phyloP scores from a whole-genome alignment of 306 rosid species.

The Astragalus glycyphyllos region DNA sequence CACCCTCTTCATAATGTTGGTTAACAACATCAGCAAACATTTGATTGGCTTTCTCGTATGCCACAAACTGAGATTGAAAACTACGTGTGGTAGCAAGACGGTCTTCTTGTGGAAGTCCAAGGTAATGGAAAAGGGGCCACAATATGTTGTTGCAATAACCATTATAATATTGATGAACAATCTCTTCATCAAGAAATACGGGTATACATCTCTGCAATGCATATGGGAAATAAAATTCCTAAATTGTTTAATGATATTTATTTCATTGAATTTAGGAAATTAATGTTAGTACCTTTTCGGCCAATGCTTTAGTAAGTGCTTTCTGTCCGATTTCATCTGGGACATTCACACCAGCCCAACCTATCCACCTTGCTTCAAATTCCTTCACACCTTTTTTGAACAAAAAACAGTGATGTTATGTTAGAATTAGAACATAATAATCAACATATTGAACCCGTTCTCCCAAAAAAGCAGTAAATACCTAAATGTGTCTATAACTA shows the following conservation, averaged over 20 bases:
- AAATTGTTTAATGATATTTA: background rate
- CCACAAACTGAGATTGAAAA: slow-evolving; percentile 91
- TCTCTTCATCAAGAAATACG: slow-evolving; percentile 86
- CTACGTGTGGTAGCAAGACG: slow-evolving; percentile 93
- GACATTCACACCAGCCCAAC: slow-evolving; percentile 97
- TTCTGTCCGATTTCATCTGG: slow-evolving; percentile 75
- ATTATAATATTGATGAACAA: slow-evolving; percentile 92
- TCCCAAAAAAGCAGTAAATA: too few species aligned
- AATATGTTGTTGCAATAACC: slow-evolving; percentile 97
- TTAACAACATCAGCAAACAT: slow-evolving; percentile 92
- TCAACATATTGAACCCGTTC: too few species aligned
- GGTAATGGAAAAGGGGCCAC: slow-evolving; percentile 98
- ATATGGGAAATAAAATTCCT: slow-evolving; percentile 16
- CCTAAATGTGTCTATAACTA: too few species aligned
- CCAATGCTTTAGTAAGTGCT: slow-evolving; percentile 79
- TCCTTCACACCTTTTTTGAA: slow-evolving; percentile 80
- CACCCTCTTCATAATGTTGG: slow-evolving; percentile 85
- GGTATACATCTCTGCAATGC: slow-evolving; percentile 84
- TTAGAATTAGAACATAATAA: too few species aligned
- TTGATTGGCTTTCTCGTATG: slow-evolving; percentile 91
- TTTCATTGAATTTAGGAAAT: too few species aligned
- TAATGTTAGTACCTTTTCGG: slow-evolving; percentile 72
- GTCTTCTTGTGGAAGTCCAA: slow-evolving; percentile 96
- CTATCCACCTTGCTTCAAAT: slow-evolving; percentile 96
- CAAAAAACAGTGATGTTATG: slow-evolving; percentile 27